Conservation (phyloP, 2,329 filamentous ascomycete genomes). For the Pyrenochaeta sp. region DNA sequence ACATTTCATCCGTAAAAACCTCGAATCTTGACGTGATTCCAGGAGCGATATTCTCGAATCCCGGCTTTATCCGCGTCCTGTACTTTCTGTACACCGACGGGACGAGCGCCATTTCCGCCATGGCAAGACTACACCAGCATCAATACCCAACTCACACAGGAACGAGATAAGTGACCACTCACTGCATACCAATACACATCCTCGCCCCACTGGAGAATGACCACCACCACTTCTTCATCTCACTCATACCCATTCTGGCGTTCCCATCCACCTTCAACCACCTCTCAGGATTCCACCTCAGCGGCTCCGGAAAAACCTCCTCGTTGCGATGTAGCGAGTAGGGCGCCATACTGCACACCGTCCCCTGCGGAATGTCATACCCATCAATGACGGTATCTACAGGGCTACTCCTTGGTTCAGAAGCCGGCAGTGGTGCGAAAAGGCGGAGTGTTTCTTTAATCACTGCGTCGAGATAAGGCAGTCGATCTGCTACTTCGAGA, state of each 20-base stretch:
- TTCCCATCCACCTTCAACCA: constrained; percentile 31
- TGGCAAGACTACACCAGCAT: constrained; percentile 47
- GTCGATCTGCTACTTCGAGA: constrained; percentile 47
- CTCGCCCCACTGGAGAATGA: constrained; percentile 52
- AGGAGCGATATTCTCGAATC: constrained; percentile 46
- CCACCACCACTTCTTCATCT: constrained; percentile 51
- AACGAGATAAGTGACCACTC: neutral
- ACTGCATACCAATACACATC: constrained; percentile 51
- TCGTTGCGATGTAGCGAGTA: constrained; percentile 51
- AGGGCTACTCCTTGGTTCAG: constrained; percentile 57
- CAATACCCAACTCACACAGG: neutral
- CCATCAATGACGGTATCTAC: constrained; percentile 49
- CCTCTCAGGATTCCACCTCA: constrained; percentile 45
- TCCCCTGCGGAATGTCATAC: constrained; percentile 44
- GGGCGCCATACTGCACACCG: constrained; percentile 51
- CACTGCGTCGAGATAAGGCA: constrained; percentile 58
- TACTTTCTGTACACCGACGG: constrained; percentile 56
- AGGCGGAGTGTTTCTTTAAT: constrained; percentile 62
- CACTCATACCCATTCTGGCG: constrained; percentile 3
- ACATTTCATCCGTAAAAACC: constrained; percentile 50
- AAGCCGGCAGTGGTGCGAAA: constrained; percentile 61
- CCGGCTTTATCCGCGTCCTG: constrained; percentile 31
- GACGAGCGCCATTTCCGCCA: constrained; percentile 61
- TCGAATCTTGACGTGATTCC: constrained; percentile 55
- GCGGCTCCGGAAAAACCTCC: constrained; percentile 38